phyloP scores from a whole-genome alignment of 2,329 filamentous ascomycete genomes.

The Neoascochyta sp. region DNA sequence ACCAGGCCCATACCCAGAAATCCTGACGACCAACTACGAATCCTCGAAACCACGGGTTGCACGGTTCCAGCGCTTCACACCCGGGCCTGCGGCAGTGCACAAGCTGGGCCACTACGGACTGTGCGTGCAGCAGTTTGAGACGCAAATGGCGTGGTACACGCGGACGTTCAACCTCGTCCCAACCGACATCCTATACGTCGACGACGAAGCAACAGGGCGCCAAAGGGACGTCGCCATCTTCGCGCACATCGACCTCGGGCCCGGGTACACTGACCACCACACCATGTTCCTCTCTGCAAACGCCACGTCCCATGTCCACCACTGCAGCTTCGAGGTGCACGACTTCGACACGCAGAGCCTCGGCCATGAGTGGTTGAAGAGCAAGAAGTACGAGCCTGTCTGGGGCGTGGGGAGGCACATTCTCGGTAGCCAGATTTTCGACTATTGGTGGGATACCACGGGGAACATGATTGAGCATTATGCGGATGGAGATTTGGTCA shows the following conservation, averaged over 20 bases:
- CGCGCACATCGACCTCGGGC: conserved; percentile 53
- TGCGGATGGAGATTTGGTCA: conserved; percentile 65
- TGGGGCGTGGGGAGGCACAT: conserved; percentile 72
- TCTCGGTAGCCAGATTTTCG: conserved; percentile 67
- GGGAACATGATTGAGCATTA: conserved; percentile 67
- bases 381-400: conserved; percentile 60
- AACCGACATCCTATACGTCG: conserved; percentile 44
- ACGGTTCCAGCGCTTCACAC: conserved; percentile 52
- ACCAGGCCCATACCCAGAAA: conserved; percentile 48
- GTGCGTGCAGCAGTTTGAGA: conserved; percentile 38
- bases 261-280: conserved; percentile 53
- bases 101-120: conserved; percentile 51
- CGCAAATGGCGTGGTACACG: conserved; percentile 45
- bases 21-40: conserved; percentile 44
- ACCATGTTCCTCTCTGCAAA: conserved; percentile 50
- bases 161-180: conserved; percentile 47
- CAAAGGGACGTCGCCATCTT: conserved; percentile 48
- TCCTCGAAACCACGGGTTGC: conserved; percentile 46
- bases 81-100: conserved; percentile 49
- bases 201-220: conserved; percentile 4
- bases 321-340: conserved; percentile 66
- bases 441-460: conserved; percentile 66
- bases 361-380: conserved; percentile 65
- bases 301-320: conserved; percentile 55
- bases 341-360: conserved; percentile 67